Evolutionary conservation across 2,329 filamentous ascomycete genomes (phyloP).

Genomic region (Claviceps spartinae): DNA sequence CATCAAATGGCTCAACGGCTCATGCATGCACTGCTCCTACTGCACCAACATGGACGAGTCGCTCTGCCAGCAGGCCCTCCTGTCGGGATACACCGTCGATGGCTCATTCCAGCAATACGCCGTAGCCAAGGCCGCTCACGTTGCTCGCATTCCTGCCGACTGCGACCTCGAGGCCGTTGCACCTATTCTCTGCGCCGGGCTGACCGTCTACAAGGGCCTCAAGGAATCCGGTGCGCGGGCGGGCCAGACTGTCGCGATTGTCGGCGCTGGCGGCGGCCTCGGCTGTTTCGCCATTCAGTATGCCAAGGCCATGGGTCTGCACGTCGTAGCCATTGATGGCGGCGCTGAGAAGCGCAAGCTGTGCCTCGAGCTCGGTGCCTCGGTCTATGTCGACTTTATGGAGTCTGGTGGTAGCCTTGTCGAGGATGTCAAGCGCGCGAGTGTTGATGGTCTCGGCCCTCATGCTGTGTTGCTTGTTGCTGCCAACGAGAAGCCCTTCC

Average conservation of each 20-base stretch:
- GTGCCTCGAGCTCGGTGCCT: slow-evolving; percentile 56
- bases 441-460: slow-evolving; percentile 67
- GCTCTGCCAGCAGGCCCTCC: slow-evolving; percentile 58
- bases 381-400: slow-evolving; percentile 64
- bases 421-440: slow-evolving; percentile 63
- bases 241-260: slow-evolving; percentile 69
- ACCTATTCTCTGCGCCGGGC: slow-evolving; percentile 71
- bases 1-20: slow-evolving; percentile 87
- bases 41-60: slow-evolving; percentile 73
- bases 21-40: slow-evolving; percentile 71
- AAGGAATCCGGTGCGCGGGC: slow-evolving; percentile 67
- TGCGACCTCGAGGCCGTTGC: slow-evolving; percentile 63
- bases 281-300: slow-evolving; percentile 73
- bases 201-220: slow-evolving; percentile 83
- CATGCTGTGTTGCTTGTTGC: slow-evolving; percentile 81
- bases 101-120: slow-evolving; percentile 89
- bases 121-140: slow-evolving; percentile 74
- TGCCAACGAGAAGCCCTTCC: slow-evolving; percentile 83
- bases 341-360: slow-evolving; percentile 57
- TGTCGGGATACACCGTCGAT: slow-evolving; percentile 88
- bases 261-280: slow-evolving; percentile 75
- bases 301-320: slow-evolving; percentile 78
- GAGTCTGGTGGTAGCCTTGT: slow-evolving; percentile 34
- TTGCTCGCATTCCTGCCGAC: slow-evolving; percentile 68
- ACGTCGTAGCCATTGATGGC: slow-evolving; percentile 68